Base-by-base conservation (phyloP, 768 basidiomycete species). In the Suillus variegatus region DNA sequence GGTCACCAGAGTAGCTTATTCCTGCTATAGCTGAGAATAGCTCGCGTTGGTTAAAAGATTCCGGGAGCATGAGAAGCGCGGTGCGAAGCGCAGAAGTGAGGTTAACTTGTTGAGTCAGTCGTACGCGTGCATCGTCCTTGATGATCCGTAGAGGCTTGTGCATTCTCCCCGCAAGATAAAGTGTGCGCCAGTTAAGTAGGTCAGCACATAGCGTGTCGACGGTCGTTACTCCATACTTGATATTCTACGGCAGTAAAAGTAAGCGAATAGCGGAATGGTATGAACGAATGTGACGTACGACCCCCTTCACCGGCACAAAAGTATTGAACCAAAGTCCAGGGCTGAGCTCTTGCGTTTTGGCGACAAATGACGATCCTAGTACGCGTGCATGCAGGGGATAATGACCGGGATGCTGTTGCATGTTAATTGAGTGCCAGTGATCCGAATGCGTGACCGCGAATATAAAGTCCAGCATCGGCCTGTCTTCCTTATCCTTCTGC, bases 321-420 rank as follows among this genome's bases (percentile, higher is more conserved):
- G 97, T 88, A 70, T 97, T 97, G 77, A 97, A 99, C 97, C 97
- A 99, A 25, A 98, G 86, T 6, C 95, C 94, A 0, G 97, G 96
- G 4, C 82, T 82, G 3, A 92, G 63, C 25, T 85, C 88, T 78
- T 97, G 89, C 60, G 96, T 78, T 62, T 81, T 84, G 20, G 90
- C 84, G n/a, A 98, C 89, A 74, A 94, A 93, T 38, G 84, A 85
- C 10, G 89, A 90, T 2, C 97, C 97, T 10, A 97, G 77, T 49
- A 87, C 69, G n/a, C 95, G 85, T n/a, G 94, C 89, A 71, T 92
- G 89, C 16, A 95, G 73, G 0, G 97, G 91, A 74, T 99, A 99
- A 78, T 99, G 97, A 9, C 86, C 82, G 0, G 97, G 95, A 72
- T 91, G 85, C 77, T 96, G 94, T 60, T 90, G 85, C 87, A 99